phyloP scores from a whole-genome alignment of 352 stramenopile genomes.

The Globisporangium iwayamae region DNA sequence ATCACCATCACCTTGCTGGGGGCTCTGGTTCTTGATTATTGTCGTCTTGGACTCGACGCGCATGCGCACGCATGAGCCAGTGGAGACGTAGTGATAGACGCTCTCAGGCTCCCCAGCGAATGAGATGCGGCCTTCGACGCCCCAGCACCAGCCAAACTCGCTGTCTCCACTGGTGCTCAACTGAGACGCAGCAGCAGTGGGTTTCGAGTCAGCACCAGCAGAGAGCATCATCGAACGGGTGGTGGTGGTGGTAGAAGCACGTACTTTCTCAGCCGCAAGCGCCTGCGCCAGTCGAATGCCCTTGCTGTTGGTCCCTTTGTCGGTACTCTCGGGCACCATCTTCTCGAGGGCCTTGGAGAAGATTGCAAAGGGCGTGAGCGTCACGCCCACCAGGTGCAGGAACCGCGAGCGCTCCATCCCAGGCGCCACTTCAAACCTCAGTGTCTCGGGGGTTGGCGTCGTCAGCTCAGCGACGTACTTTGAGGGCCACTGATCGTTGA shows the following conservation, averaged over 20 bases:
- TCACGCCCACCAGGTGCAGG: constrained; percentile 34
- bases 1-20: neutral
- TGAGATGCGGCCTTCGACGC: constrained; percentile 44
- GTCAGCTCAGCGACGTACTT: constrained; percentile 29
- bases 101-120: constrained; percentile 44
- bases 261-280: constrained; percentile 42
- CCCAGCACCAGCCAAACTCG: constrained; percentile 39
- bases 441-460: constrained; percentile 21
- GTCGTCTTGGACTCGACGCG: constrained; percentile 13
- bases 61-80: constrained; percentile 40
- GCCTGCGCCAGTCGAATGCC: constrained; percentile 53
- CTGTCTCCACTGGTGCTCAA: neutral
- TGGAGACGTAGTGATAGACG: constrained; percentile 60
- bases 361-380: constrained; percentile 48
- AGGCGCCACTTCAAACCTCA: constrained; percentile 45
- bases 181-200: neutral
- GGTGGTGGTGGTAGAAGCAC: constrained; percentile 10
- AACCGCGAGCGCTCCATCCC: constrained; percentile 59
- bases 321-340: constrained; percentile 28
- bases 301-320: constrained; percentile 18
- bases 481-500: constrained; percentile 8
- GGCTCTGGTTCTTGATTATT: neutral
- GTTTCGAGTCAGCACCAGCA: constrained; percentile 18
- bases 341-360: constrained; percentile 44
- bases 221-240: neutral